A percentile compares a stretch with the other conserved stretches of the same genome.
Evolutionary conservation across 2,329 filamentous ascomycete genomes (phyloP).

Genomic region (Penicillium sp.): DNA sequence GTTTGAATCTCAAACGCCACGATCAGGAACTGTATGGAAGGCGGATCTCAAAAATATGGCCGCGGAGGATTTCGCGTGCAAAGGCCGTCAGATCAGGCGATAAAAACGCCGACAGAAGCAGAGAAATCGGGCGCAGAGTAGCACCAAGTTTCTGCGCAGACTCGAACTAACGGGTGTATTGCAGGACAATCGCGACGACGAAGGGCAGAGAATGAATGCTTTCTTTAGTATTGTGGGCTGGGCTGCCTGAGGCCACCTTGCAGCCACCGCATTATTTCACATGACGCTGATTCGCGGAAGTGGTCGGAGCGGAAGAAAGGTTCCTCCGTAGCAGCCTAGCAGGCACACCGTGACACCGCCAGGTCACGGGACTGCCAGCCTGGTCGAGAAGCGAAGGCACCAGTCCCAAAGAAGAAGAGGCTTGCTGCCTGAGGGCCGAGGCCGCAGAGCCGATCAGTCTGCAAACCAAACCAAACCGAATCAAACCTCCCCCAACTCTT

Average conservation of each 20-base stretch:
- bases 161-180: conserved; percentile 16
- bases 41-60: conserved; percentile 19
- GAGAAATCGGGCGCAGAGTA: conserved; percentile 18
- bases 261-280: conserved; percentile 24
- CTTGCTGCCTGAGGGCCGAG: conserved; percentile 33
- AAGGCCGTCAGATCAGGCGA: neutral
- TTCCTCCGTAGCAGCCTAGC: neutral
- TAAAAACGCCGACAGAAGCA: conserved; percentile 13
- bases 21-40: conserved; percentile 9
- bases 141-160: conserved; percentile 28
- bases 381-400: conserved; percentile 23
- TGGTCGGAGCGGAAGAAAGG: neutral
- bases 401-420: conserved; percentile 15
- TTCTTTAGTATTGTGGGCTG: conserved; percentile 30
- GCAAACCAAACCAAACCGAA: conserved; percentile 25
- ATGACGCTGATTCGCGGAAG: conserved; percentile 22
- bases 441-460: conserved; percentile 27
- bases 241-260: conserved; percentile 24
- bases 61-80: conserved; percentile 3
- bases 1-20: conserved; percentile 24
- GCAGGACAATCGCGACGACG: conserved; percentile 21
- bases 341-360: neutral
- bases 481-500: conserved; percentile 36
- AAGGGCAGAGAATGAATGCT: conserved; percentile 25
- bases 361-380: conserved; percentile 17